Percentiles rank a stretch among this genome's conserved stretches.
phyloP scores from a whole-genome alignment of 2,329 filamentous ascomycete species.

The Orbilia quercus region DNA sequence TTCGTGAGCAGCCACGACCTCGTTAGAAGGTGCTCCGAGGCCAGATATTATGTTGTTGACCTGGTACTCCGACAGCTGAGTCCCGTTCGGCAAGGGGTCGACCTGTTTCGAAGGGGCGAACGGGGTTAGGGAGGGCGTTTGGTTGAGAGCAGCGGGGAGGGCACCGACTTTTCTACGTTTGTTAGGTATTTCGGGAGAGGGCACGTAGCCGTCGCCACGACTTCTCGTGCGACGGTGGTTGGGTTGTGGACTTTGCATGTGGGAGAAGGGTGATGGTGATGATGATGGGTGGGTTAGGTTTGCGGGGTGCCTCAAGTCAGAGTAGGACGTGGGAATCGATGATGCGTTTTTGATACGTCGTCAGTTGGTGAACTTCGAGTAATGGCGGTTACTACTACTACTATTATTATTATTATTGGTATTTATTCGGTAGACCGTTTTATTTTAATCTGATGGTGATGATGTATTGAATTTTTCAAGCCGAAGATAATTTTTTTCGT shows the following conservation, averaged over 20 bases:
- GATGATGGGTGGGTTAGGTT: background rate
- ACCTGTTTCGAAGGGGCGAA: conserved; percentile 20
- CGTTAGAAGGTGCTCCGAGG: conserved; percentile 59
- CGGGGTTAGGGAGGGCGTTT: conserved; percentile 1
- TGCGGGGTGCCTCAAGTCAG: too few species aligned
- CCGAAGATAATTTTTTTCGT: too few species aligned
- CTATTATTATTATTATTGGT: too few species aligned
- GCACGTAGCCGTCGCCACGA: conserved; percentile 41
- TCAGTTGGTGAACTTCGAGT: too few species aligned
- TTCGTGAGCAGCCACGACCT: conserved; percentile 71
- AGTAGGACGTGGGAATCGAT: background rate
- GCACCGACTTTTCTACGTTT: conserved; percentile 53
- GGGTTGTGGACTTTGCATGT: conserved; percentile 42
- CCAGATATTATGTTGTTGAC: conserved; percentile 60
- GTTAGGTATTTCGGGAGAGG: conserved; percentile 48
- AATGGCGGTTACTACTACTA: too few species aligned
- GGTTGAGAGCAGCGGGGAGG: background rate
- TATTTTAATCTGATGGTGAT: too few species aligned
- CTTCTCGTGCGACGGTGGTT: conserved; percentile 51
- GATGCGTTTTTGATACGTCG: background rate
- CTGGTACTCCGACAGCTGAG: conserved; percentile 55
- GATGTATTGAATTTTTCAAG: background rate
- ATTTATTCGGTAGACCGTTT: too few species aligned
- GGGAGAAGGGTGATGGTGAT: background rate
- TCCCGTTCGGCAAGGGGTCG: conserved; percentile 19